A percentile compares a stretch with the other conserved stretches of the same genome.
These are phyloP conservation scores for Coprinellus micaceus DNA, from an alignment of 768 basidiomycete genomes.

Conservation along the genomic window DNA sequence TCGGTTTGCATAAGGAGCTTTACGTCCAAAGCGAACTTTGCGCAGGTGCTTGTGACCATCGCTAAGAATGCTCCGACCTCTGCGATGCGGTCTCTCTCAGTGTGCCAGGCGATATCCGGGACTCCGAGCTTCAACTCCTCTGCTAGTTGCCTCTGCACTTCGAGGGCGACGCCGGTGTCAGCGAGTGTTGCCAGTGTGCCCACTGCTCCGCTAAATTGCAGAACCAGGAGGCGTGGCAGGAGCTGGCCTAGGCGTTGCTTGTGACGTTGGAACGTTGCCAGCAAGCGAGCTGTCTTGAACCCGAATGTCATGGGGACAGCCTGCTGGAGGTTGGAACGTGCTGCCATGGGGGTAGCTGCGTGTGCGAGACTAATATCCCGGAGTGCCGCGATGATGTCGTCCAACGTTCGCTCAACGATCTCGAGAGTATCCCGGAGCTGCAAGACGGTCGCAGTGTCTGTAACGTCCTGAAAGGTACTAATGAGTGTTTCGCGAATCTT, in stretches of 20 bases:
- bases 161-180: constrained; percentile 32
- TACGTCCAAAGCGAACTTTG: constrained; percentile 42
- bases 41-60: constrained; percentile 40
- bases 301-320: constrained; percentile 47
- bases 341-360: constrained; percentile 40
- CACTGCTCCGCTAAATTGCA: constrained; percentile 45
- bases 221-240: constrained; percentile 32
- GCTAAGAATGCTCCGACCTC: constrained; percentile 43
- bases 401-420: constrained; percentile 24
- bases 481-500: constrained; percentile 6
- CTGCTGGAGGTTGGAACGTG: constrained; percentile 45
- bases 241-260: constrained; percentile 34
- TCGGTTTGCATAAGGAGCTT: constrained; percentile 48
- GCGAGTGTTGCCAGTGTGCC: constrained; percentile 44
- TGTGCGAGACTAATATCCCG: constrained; percentile 26
- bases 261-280: constrained; percentile 41
- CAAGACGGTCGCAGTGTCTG: constrained; percentile 43
- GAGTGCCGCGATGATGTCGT: constrained; percentile 26
- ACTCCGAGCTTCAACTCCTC: constrained; percentile 23
- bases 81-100: constrained; percentile 42
- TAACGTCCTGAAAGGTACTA: constrained; percentile 36
- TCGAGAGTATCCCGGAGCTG: constrained; percentile 38
- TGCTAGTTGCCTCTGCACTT: constrained; percentile 29
- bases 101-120: constrained; percentile 37
- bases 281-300: constrained; percentile 43